phyloP scores from a whole-genome alignment of 1,284 basidiomycete genomes.

The Coniferiporia weirii region DNA sequence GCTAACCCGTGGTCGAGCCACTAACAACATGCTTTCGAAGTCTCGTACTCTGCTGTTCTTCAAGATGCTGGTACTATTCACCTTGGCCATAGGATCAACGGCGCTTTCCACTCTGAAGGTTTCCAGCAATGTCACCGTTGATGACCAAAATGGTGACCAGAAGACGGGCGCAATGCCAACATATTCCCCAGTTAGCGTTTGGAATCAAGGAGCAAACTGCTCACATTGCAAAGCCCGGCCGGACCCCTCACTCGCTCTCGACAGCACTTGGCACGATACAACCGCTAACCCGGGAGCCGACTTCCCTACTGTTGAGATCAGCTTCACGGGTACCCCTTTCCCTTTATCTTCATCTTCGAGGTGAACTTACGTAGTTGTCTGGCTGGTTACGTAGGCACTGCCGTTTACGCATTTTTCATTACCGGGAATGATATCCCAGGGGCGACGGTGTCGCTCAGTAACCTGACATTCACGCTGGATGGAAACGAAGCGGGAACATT shows the following conservation, averaged over 20 bases:
- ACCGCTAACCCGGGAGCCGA: background rate
- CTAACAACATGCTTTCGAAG: background rate
- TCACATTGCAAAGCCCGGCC: conserved; percentile 24
- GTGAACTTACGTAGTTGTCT: background rate
- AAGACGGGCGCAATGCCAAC: conserved; percentile 26
- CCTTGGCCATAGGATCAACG: background rate
- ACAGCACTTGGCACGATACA: conserved; percentile 14
- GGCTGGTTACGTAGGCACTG: background rate
- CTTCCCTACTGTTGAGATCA: background rate
- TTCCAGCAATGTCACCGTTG: conserved; percentile 35
- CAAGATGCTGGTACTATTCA: background rate
- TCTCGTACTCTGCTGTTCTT: background rate
- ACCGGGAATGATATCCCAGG: background rate
- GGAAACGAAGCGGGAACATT: conserved; percentile 9
- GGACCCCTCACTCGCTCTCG: conserved; percentile 11
- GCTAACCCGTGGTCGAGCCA: no score
- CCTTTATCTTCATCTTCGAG: background rate
- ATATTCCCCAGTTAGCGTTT: conserved; percentile 28
- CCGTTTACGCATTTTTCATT: conserved; percentile 12
- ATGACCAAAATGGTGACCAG: conserved; percentile 38
- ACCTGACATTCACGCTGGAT: conserved; percentile 11
- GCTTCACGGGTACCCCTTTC: conserved; percentile 4
- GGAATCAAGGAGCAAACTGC: conserved; percentile 27
- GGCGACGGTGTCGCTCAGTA: background rate
- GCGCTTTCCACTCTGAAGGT: background rate